These are phyloP conservation scores for Talaromyces verruculosus DNA, from an alignment of 2,329 filamentous ascomycete species.

Conservation along the genomic window DNA sequence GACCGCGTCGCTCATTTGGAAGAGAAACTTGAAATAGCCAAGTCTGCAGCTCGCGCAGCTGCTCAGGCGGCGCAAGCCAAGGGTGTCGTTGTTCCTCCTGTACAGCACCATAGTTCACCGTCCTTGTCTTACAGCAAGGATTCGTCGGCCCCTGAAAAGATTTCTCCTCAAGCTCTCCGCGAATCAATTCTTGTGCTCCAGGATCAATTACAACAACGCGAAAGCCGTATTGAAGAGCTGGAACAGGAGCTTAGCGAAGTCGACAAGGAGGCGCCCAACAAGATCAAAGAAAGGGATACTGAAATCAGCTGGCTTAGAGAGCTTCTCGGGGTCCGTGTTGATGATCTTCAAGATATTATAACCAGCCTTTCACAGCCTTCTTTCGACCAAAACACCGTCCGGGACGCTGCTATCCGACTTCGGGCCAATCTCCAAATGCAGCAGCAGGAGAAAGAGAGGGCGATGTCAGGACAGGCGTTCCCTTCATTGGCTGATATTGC, in stretches of 20 bases:
- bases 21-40: conserved; percentile 86
- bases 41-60: conserved; percentile 80
- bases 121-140: conserved; percentile 47
- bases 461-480: conserved; percentile 65
- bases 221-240: conserved; percentile 83
- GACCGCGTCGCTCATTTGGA: conserved; percentile 82
- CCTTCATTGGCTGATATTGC: conserved; percentile 76
- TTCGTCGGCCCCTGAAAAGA: conserved; percentile 70
- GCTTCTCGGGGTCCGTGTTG: conserved; percentile 82
- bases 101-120: conserved; percentile 48
- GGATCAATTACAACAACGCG: conserved; percentile 92
- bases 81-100: conserved; percentile 40
- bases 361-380: conserved; percentile 69
- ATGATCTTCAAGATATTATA: conserved; percentile 92
- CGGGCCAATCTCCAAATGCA: conserved; percentile 97
- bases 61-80: conserved; percentile 69
- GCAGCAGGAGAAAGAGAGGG: conserved; percentile 87
- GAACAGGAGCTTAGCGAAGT: conserved; percentile 67
- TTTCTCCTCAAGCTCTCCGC: conserved; percentile 89
- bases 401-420: conserved; percentile 87
- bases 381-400: conserved; percentile 76
- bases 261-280: conserved; percentile 74
- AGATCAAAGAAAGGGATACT: conserved; percentile 86
- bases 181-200: conserved; percentile 96
- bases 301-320: conserved; percentile 96